Evolutionary conservation across 139 green algal species (phyloP).

Genomic region (Chlamydomonas incerta): DNA sequence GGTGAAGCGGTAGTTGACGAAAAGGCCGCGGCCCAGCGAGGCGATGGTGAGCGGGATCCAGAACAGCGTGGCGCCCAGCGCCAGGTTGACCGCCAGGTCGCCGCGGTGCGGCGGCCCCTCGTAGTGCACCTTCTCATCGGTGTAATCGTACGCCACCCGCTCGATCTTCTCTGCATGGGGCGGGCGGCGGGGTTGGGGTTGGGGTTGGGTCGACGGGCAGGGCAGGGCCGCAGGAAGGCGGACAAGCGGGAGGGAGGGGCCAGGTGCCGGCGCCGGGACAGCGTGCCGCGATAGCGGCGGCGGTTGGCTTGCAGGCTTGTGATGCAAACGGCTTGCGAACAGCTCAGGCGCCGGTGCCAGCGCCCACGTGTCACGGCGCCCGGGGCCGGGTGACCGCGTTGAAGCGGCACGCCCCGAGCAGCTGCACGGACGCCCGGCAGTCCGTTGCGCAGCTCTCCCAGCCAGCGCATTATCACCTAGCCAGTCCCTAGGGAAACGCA

Average conservation of each 20-base stretch:
- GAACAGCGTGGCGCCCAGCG: constrained; percentile 82
- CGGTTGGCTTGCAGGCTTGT: no score
- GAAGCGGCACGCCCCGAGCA: no score
- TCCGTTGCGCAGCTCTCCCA: no score
- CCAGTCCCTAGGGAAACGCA: no score
- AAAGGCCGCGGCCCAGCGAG: constrained; percentile 74
- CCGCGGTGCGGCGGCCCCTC: constrained; percentile 67
- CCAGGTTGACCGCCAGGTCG: constrained; percentile 88
- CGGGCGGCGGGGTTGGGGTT: not conserved
- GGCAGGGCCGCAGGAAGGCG: not conserved
- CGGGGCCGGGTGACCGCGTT: no score
- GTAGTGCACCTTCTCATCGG: constrained; percentile 9
- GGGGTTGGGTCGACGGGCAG: not conserved
- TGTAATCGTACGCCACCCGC: constrained; percentile 42
- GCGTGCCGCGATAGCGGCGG: no score
- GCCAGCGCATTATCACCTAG: no score
- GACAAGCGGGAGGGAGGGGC: not conserved
- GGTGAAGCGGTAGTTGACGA: constrained; percentile 93
- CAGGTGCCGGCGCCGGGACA: no score
- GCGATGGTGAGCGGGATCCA: constrained; percentile 89
- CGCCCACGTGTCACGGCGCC: no score
- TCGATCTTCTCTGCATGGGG: not conserved
- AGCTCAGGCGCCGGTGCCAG: no score
- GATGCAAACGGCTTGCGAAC: no score
- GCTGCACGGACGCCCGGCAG: no score